Percentiles rank a stretch among this genome's conserved stretches.
Evolutionary conservation across 164 flowering plant genomes (phyloP).

Genomic region (Magnolia changhungtana): DNA sequence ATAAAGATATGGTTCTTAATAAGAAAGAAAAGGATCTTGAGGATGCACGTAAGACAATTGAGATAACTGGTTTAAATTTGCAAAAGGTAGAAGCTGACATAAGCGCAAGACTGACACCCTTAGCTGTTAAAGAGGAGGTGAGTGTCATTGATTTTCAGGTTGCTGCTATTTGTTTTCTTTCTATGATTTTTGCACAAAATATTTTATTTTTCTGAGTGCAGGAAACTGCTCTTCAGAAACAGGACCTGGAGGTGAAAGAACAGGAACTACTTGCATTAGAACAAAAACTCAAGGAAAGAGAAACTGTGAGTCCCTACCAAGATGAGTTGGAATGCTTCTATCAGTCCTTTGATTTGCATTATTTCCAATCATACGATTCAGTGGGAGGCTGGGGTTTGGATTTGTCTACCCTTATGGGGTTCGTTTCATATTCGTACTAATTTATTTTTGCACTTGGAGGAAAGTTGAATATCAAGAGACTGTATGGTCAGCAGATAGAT

Average conservation of each 20-base stretch:
- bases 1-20: slow-evolving; percentile 41
- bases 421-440: neutral
- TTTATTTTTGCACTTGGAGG: no score
- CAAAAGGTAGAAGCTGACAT: slow-evolving; percentile 60
- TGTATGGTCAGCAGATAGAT: no score
- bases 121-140: slow-evolving; percentile 61
- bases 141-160: slow-evolving; percentile 13
- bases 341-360: neutral
- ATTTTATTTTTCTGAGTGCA: slow-evolving; percentile 29
- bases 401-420: neutral
- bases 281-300: slow-evolving; percentile 63
- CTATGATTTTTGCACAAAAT: neutral
- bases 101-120: slow-evolving; percentile 36
- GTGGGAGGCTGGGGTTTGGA: neutral
- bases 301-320: slow-evolving; percentile 54
- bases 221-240: slow-evolving; percentile 48
- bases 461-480: no score
- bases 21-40: slow-evolving; percentile 58
- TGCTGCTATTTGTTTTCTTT: neutral
- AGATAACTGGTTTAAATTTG: slow-evolving; percentile 25
- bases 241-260: slow-evolving; percentile 46
- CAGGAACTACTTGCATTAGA: slow-evolving; percentile 48
- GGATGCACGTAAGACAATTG: slow-evolving; percentile 47
- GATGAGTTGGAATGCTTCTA: neutral
- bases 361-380: neutral